These are phyloP conservation scores for Phytophthora sojae DNA, from an alignment of 352 stramenopile species.

Conservation along the genomic window DNA sequence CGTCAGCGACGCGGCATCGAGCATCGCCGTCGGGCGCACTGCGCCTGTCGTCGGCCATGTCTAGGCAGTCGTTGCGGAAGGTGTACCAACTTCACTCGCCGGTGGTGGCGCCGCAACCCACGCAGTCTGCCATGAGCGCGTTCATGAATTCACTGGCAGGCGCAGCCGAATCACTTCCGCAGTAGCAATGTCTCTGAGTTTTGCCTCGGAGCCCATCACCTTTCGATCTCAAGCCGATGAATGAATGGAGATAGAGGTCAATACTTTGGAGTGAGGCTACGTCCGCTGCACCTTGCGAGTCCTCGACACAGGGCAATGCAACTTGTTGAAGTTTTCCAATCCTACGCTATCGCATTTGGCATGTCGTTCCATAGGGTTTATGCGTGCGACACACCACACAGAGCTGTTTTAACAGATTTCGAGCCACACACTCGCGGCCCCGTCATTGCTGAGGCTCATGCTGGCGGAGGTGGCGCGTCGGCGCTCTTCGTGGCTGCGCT, in stretches of 20 bases:
- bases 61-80: slow-evolving; percentile 12
- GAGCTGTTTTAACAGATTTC: slow-evolving; percentile 11
- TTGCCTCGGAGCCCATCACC: no score
- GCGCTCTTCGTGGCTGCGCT: slow-evolving; percentile 36
- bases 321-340: not conserved
- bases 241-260: no score
- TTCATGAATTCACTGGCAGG: slow-evolving; percentile 9
- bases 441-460: slow-evolving; percentile 20
- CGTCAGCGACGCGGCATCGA: slow-evolving; percentile 3
- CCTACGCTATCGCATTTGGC: not conserved
- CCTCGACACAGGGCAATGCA: no score
- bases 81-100: slow-evolving; percentile 13
- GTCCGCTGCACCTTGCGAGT: no score
- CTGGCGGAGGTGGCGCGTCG: slow-evolving; percentile 36
- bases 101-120: slow-evolving; percentile 11
- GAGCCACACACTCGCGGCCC: slow-evolving; percentile 29
- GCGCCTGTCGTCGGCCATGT: slow-evolving; percentile 11
- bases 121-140: slow-evolving; percentile 6
- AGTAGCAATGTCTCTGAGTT: not conserved
- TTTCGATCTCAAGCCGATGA: no score
- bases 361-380: not conserved
- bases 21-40: slow-evolving; percentile 2
- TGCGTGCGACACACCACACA: not conserved
- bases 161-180: slow-evolving; percentile 7
- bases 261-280: no score